Evolutionary conservation across 352 stramenopile species (phyloP).

Genomic region (Phytopythium vexans): DNA sequence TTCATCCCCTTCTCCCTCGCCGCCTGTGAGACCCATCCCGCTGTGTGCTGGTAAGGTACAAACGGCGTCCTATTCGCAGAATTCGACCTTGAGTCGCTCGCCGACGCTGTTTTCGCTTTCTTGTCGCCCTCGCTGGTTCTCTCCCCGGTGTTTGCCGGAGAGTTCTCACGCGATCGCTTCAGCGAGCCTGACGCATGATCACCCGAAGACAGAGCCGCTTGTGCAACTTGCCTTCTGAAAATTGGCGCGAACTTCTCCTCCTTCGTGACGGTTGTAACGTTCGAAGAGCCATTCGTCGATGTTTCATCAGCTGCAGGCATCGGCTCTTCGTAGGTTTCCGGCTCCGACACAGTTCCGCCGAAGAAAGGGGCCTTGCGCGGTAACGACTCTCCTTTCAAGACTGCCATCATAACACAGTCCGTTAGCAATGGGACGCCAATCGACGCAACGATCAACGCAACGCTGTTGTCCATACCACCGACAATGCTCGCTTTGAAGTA

Average conservation of each 20-base stretch:
- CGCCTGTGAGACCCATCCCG: constrained; percentile 17
- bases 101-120: constrained; percentile 7
- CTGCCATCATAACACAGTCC: constrained; percentile 14
- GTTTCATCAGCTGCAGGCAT: constrained; percentile 4
- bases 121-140: constrained; percentile 8
- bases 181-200: constrained; percentile 16
- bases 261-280: background rate
- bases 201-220: constrained; percentile 24
- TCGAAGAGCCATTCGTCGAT: constrained; percentile 1
- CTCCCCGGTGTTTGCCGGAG: constrained; percentile 1
- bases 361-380: constrained; percentile 36
- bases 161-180: constrained; percentile 41
- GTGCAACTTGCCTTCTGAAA: constrained; percentile 18
- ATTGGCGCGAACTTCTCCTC: constrained; percentile 25
- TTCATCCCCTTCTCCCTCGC: constrained; percentile 32
- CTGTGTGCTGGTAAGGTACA: constrained; percentile 1
- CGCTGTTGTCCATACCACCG: constrained; percentile 21
- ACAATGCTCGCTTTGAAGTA: constrained; percentile 71
- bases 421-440: background rate
- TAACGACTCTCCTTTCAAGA: constrained; percentile 36
- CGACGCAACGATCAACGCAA: background rate
- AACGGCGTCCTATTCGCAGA: background rate
- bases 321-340: constrained; percentile 16
- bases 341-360: constrained; percentile 20
- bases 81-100: background rate